Percentiles rank a stretch among this genome's conserved stretches.
Conservation (phyloP, 495 filamentous ascomycete species). For the Amphirosellinia nigrospora region DNA sequence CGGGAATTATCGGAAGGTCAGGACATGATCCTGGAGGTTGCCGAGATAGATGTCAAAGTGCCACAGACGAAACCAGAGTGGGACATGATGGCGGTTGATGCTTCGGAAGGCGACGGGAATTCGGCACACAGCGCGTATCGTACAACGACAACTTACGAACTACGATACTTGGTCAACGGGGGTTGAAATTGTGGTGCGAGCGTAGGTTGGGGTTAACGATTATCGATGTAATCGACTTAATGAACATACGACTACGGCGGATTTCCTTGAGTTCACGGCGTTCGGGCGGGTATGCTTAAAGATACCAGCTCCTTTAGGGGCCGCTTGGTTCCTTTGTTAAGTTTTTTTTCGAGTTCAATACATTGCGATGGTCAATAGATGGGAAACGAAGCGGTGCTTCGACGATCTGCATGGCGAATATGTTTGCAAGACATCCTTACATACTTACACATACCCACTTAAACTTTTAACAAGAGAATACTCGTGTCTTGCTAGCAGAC, state of each 20-base stretch:
- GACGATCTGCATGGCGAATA: background rate
- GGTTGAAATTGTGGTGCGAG: constrained; percentile 8
- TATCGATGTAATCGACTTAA: constrained; percentile 9
- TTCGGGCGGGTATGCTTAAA: constrained; percentile 4
- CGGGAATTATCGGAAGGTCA: constrained; percentile 87
- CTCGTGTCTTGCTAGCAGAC: too few relatives aligned
- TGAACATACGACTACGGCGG: constrained; percentile 13
- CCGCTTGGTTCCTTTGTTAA: constrained; percentile 9
- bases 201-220: background rate
- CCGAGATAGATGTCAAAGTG: constrained; percentile 42
- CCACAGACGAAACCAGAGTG: constrained; percentile 55
- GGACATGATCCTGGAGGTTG: constrained; percentile 72
- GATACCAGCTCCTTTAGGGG: constrained; percentile 14
- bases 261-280: constrained; percentile 21
- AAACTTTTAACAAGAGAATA: too few relatives aligned
- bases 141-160: constrained; percentile 50
- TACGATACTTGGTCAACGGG: too few relatives aligned
- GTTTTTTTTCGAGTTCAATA: background rate
- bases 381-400: constrained; percentile 8
- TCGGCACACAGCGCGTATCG: constrained; percentile 43
- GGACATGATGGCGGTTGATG: constrained; percentile 57
- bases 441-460: background rate
- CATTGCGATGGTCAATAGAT: constrained; percentile 19
- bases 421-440: background rate
- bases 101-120: constrained; percentile 45